Conservation (phyloP, 352 stramenopile genomes). For the Globisporangium camurandrum region DNA sequence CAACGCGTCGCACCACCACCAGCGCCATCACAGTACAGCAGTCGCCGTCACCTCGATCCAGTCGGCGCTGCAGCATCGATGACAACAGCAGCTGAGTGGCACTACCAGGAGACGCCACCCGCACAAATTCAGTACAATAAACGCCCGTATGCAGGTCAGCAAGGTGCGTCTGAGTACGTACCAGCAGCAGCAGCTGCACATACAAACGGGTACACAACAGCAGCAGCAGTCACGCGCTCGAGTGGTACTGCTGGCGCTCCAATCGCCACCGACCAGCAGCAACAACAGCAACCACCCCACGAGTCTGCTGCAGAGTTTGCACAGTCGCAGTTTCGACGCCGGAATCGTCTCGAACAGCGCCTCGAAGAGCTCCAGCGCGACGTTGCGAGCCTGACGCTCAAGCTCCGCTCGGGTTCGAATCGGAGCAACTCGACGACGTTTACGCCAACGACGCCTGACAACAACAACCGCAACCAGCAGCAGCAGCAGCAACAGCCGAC, state of each 20-base stretch:
- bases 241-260: too few species aligned
- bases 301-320: slow-evolving; percentile 17
- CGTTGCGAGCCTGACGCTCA: slow-evolving; percentile 66
- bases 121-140: slow-evolving; percentile 8
- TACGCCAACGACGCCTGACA: too few species aligned
- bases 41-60: too few species aligned
- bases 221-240: too few species aligned
- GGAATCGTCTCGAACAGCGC: slow-evolving; percentile 55
- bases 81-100: slow-evolving; percentile 3
- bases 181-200: too few species aligned
- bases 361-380: slow-evolving; percentile 71
- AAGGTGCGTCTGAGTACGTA: neutral
- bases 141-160: neutral
- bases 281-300: slow-evolving; percentile 5
- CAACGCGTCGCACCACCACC: neutral
- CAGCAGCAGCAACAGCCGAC: neutral
- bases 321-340: slow-evolving; percentile 32
- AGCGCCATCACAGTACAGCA: too few species aligned
- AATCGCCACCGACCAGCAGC: neutral
- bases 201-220: slow-evolving; percentile 5
- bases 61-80: too few species aligned
- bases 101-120: slow-evolving; percentile 14
- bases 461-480: slow-evolving; percentile 24
- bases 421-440: slow-evolving; percentile 19
- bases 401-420: slow-evolving; percentile 30